Evolutionary conservation across 371 early-diverging fungal genomes (phyloP).

Genomic region (Smittium mucronatum): DNA sequence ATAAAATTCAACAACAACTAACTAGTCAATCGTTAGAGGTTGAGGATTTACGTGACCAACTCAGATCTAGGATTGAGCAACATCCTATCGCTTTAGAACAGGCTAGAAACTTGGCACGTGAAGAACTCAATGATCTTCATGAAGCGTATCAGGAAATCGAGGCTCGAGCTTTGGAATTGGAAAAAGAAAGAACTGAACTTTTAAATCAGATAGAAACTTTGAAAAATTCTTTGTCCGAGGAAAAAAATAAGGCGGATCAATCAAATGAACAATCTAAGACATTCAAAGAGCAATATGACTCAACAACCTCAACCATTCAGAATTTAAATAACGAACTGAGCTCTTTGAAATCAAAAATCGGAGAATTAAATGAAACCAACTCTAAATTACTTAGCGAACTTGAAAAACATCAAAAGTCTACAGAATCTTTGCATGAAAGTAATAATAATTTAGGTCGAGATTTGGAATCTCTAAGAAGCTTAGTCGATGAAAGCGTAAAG

Average conservation of each 20-base stretch:
- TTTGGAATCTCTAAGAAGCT: conserved; percentile 54
- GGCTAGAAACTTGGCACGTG: conserved; percentile 35
- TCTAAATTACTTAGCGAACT: conserved; percentile 44
- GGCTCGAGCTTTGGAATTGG: conserved; percentile 35
- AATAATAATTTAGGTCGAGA: conserved; percentile 58
- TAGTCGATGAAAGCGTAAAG: conserved; percentile 64
- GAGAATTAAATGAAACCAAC: conserved; percentile 40
- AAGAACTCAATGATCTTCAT: conserved; percentile 49
- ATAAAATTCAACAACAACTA: conserved; percentile 41
- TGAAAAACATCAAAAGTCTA: conserved; percentile 41
- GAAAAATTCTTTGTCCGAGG: conserved; percentile 53
- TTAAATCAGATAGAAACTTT: conserved; percentile 59
- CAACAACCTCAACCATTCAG: conserved; percentile 6
- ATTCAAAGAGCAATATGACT: conserved; percentile 19
- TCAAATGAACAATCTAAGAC: conserved; percentile 41
- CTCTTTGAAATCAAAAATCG: conserved; percentile 13
- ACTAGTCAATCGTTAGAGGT: conserved; percentile 47
- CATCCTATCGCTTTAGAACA: conserved; percentile 50
- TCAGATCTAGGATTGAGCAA: conserved; percentile 40
- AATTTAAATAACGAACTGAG: conserved; percentile 15
- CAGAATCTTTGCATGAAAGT: conserved; percentile 46
- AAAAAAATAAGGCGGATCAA: conserved; percentile 53
- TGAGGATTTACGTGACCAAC: conserved; percentile 51
- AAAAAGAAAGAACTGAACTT: conserved; percentile 51
- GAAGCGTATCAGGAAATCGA: conserved; percentile 42